These are phyloP conservation scores for Neurospora hispaniola DNA, from an alignment of 495 filamentous ascomycete genomes.

Conservation along the genomic window DNA sequence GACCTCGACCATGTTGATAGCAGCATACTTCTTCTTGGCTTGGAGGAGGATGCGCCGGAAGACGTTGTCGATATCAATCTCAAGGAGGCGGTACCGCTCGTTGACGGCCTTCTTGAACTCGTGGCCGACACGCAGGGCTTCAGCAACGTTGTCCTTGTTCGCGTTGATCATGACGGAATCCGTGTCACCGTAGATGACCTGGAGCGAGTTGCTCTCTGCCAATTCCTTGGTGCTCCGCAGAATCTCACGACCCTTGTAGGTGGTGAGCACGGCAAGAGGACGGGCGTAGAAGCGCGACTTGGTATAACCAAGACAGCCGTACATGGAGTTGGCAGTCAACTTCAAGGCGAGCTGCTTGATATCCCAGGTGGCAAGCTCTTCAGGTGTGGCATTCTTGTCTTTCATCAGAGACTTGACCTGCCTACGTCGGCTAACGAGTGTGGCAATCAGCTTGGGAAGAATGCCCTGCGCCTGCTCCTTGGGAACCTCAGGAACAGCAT, in stretches of 20 bases:
- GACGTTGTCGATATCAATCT: conserved; percentile 97
- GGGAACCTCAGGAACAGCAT: conserved; percentile 61
- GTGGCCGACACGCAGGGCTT: conserved; percentile 76
- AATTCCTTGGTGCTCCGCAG: conserved; percentile 88
- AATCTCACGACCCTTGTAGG: conserved; percentile 96
- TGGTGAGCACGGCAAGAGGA: conserved; percentile 89
- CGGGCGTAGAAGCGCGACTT: conserved; percentile 94
- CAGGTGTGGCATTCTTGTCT: conserved; percentile 71
- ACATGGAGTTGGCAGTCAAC: conserved; percentile 98
- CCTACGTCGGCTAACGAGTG: conserved; percentile 73
- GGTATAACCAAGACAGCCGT: conserved; percentile 92
- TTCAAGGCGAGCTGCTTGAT: conserved; percentile 96
- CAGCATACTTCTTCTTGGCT: conserved; percentile 99
- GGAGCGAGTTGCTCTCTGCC: conserved; percentile 74
- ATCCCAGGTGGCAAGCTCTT: conserved; percentile 91
- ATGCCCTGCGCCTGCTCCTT: conserved; percentile 64
- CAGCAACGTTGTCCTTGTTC: conserved; percentile 84
- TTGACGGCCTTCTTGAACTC: conserved; percentile 65
- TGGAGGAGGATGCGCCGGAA: conserved; percentile 89
- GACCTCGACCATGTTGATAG: conserved; percentile 82
- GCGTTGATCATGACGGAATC: conserved; percentile 99
- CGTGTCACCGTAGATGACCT: conserved; percentile 97
- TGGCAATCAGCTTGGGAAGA: conserved; percentile 80
- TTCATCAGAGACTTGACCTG: conserved; percentile 97
- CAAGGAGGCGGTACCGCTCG: conserved; percentile 75